phyloP scores from a whole-genome alignment of 345 rosid genomes.

The Bruguiera sexangula region DNA sequence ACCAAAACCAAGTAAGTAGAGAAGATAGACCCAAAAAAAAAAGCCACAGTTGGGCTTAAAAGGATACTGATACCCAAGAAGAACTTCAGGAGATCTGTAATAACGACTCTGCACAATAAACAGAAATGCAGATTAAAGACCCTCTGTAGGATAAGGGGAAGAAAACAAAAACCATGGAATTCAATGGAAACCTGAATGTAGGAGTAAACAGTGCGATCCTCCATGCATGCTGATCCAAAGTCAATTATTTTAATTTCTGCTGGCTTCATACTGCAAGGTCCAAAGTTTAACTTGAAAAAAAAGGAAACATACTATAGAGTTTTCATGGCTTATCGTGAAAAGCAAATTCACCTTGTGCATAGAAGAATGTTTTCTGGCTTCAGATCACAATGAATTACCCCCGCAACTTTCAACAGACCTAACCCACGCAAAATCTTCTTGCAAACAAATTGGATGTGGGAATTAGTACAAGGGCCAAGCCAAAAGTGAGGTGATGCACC shows the following conservation, averaged over 20 bases:
- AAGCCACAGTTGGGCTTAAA: conserved; percentile 15
- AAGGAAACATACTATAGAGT: conserved; percentile 7
- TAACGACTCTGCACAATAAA: conserved; percentile 90
- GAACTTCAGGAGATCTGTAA: conserved; percentile 97
- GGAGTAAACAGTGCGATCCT: conserved; percentile 95
- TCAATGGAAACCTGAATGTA: conserved; percentile 78
- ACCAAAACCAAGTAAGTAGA: neutral
- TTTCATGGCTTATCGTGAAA: conserved; percentile 20
- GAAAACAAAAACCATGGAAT: conserved; percentile 8
- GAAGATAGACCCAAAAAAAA: conserved; percentile 4
- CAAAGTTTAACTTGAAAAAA: conserved; percentile 19
- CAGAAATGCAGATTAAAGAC: conserved; percentile 15
- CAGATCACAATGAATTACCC: conserved; percentile 95
- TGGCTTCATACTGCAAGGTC: conserved; percentile 67
- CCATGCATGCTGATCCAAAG: conserved; percentile 99
- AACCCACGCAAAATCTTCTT: conserved; percentile 80
- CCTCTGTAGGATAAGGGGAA: conserved; percentile 14
- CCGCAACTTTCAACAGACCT: conserved; percentile 91
- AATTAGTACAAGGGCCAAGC: conserved; percentile 16
- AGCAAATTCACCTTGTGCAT: conserved; percentile 67
- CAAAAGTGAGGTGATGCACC: conserved; percentile 10
- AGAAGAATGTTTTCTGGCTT: conserved; percentile 98
- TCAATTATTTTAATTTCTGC: conserved; percentile 96
- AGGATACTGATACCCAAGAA: conserved; percentile 99
- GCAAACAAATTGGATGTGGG: conserved; percentile 10